Percentiles rank a stretch among this genome's conserved stretches.
Conservation (phyloP, 75 land plant genomes). For the Picea sitchensis region DNA sequence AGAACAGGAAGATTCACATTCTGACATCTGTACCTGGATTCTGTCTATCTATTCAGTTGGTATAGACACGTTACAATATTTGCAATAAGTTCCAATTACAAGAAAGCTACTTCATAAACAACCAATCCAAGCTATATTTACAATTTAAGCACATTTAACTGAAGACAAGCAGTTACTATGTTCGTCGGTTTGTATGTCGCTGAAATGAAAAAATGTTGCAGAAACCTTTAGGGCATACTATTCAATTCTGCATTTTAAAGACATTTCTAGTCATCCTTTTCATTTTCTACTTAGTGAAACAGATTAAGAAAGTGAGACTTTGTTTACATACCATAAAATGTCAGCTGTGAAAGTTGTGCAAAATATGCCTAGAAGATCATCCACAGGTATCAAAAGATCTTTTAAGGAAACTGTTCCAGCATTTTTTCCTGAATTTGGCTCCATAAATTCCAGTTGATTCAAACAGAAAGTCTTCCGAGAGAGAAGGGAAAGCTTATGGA, state of each 20-base stretch:
- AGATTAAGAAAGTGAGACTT: not conserved
- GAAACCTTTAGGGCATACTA: not conserved
- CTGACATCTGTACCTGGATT: too few species aligned
- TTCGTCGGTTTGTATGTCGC: not conserved
- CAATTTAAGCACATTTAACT: not conserved
- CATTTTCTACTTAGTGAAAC: not conserved
- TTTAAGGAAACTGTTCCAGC: constrained; percentile 37
- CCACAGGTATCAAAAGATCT: constrained; percentile 65
- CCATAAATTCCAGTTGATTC: constrained; percentile 46
- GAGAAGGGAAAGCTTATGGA: not conserved
- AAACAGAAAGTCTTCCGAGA: constrained; percentile 44
- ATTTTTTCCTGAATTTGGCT: not conserved
- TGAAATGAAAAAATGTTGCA: not conserved
- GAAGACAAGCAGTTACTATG: not conserved
- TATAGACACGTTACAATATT: not conserved
- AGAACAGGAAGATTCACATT: too few species aligned
- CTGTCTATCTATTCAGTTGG: not conserved
- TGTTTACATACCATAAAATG: constrained; percentile 51
- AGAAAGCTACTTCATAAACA: not conserved
- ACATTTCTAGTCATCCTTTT: too few species aligned
- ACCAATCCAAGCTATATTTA: not conserved
- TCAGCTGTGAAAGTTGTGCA: constrained; percentile 83
- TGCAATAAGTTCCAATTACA: not conserved
- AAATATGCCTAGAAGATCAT: constrained; percentile 49
- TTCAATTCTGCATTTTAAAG: not conserved